phyloP scores from a whole-genome alignment of 2,329 filamentous ascomycete genomes.

The Fusarium virguliforme region DNA sequence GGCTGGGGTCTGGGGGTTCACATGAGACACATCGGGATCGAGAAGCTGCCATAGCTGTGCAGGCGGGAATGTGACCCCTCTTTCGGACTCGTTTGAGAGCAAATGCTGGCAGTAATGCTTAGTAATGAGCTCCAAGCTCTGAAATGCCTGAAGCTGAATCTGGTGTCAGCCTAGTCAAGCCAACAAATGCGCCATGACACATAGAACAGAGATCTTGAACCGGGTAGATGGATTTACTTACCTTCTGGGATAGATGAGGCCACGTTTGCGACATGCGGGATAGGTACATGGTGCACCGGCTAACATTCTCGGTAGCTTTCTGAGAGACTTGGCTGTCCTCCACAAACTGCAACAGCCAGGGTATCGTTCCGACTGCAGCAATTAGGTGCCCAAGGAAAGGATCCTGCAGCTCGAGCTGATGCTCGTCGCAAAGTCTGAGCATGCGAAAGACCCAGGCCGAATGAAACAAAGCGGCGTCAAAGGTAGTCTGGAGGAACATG shows the following conservation, averaged over 20 bases:
- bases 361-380: conserved; percentile 3
- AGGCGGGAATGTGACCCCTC: background rate
- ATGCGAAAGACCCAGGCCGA: conserved; percentile 14
- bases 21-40: background rate
- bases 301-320: background rate
- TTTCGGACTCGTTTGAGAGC: background rate
- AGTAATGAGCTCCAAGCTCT: background rate
- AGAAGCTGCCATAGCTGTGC: background rate
- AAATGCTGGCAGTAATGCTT: background rate
- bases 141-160: background rate
- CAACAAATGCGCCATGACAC: background rate
- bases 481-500: conserved; percentile 8
- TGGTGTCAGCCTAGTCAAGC: background rate
- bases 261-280: background rate
- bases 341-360: conserved; percentile 15
- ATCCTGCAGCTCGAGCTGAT: conserved; percentile 6
- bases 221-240: background rate
- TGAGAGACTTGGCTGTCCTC: conserved; percentile 4
- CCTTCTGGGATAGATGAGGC: background rate
- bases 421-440: conserved; percentile 4
- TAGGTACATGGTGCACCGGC: background rate
- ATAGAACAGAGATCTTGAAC: background rate
- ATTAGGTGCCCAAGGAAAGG: conserved; percentile 10
- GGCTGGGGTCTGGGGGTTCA: background rate
- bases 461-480: conserved; percentile 15